Evolutionary conservation across 495 filamentous ascomycete genomes (phyloP).

Genomic region (Hypoxylon lienhwacheense): DNA sequence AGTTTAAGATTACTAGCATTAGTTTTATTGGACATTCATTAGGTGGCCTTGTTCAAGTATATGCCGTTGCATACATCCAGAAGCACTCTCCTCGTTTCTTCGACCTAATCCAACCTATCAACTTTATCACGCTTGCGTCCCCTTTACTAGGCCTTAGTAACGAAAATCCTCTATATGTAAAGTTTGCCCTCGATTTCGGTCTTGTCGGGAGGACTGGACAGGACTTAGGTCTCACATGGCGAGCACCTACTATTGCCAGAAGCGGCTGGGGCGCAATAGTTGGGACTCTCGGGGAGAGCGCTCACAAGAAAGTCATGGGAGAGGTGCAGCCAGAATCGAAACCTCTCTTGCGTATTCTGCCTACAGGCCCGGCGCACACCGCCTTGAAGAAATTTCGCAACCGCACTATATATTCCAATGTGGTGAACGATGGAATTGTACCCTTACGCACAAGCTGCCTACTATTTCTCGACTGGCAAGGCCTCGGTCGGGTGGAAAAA

Average conservation of each 20-base stretch:
- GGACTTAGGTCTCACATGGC: constrained; percentile 92
- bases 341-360: constrained; percentile 85
- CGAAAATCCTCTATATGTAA: constrained; percentile 95
- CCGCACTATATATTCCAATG: constrained; percentile 92
- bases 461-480: constrained; percentile 96
- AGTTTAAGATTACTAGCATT: constrained; percentile 90
- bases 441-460: constrained; percentile 92
- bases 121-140: constrained; percentile 89
- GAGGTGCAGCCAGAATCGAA: constrained; percentile 77
- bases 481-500: constrained; percentile 89
- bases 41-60: constrained; percentile 88
- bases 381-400: constrained; percentile 86
- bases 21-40: constrained; percentile 95
- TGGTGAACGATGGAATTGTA: constrained; percentile 98
- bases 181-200: constrained; percentile 94
- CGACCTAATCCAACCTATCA: constrained; percentile 80
- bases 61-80: constrained; percentile 95
- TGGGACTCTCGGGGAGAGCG: constrained; percentile 68
- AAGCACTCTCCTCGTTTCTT: constrained; percentile 95
- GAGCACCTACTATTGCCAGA: constrained; percentile 76
- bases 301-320: constrained; percentile 63
- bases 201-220: constrained; percentile 93
- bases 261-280: constrained; percentile 89
- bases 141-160: constrained; percentile 94
- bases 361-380: constrained; percentile 88